A percentile compares a stretch with the other conserved stretches of the same genome.
Evolutionary conservation across 208 protist genomes (phyloP).

Genomic region (Acanthamoeba pearcei): DNA sequence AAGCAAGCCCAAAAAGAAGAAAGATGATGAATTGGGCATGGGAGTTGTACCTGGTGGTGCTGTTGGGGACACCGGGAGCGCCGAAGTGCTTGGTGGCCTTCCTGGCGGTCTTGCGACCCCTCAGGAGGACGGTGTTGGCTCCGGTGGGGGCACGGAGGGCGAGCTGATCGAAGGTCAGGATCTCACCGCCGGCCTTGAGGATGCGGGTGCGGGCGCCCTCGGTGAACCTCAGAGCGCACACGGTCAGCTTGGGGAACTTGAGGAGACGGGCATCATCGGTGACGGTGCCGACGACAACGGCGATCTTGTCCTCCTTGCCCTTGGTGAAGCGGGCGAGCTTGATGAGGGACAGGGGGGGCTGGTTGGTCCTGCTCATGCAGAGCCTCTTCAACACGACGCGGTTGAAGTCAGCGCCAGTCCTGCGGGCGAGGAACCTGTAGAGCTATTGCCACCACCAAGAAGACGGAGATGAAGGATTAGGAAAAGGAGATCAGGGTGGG

Average conservation of each 20-base stretch:
- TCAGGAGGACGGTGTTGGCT: conserved; percentile 98
- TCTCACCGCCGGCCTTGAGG: conserved; percentile 98
- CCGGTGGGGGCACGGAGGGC: conserved; percentile 97
- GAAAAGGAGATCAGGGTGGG: neutral
- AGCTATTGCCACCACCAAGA: conserved; percentile 87
- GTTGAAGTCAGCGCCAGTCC: conserved; percentile 99
- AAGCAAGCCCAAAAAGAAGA: neutral
- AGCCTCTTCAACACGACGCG: conserved; percentile 97
- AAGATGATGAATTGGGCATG: neutral
- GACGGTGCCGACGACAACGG: conserved; percentile 98
- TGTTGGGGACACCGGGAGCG: conserved; percentile 95
- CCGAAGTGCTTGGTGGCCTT: conserved; percentile 99
- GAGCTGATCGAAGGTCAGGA: conserved; percentile 99
- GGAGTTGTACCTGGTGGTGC: conserved; percentile 77
- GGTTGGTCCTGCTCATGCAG: conserved; percentile 97
- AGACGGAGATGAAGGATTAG: neutral
- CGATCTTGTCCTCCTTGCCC: conserved; percentile 96
- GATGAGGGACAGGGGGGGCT: conserved; percentile 97
- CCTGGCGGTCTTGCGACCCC: conserved; percentile 95
- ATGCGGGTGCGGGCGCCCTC: conserved; percentile 98
- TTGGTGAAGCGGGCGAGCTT: conserved; percentile 93
- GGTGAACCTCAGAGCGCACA: conserved; percentile 99
- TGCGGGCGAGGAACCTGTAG: conserved; percentile 99
- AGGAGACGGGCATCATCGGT: conserved; percentile 99
- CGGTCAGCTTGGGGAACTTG: conserved; percentile 94